Evolutionary conservation across 1,284 basidiomycete species (phyloP), one percentile per base, ranked within the genome.

Genomic region (Austroboletus novae-zelandiae): DNA sequence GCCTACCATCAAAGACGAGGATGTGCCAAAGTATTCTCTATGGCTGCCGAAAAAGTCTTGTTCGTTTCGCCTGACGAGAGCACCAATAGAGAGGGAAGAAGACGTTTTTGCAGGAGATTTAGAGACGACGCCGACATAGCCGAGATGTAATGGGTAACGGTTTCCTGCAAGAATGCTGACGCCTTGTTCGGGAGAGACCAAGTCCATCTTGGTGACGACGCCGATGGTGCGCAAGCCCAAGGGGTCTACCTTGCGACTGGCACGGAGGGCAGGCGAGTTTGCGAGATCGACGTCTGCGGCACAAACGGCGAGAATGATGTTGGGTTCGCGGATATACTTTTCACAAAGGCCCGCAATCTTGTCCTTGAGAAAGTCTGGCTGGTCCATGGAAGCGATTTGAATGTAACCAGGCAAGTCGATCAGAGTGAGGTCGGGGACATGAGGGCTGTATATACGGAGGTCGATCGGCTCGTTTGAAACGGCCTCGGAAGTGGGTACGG

Each of bases 121-220:
- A 66, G 92, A 86, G 4, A 99, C 91, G n/a, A 99, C 96, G 32
- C 96, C 96, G 36, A 99, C 88, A 61, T 99, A 99, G 9, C 97
- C 97, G 1, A 99, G 79, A 59, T 97, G 94, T 1, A 99, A 78
- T n/a, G 97, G 96, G 66, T 99, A 99, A 51, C 93, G 81, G 69
- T 97, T 95, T 10, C 94, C 94, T 20, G 83, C 76, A 5, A 99
- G 74, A 54, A 99, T 94, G 18, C 71, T 62, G 0, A 87, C 89
- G 5, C 95, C 97, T 50, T 86, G 79, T 51, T 91, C 86, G 1
- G 95, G 83, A 29, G 87, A 77, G 14, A 99, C 93, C 18, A 99
- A 77, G 66, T 99, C 96, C 94, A 99, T 97, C 80, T 99, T 99
- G 40, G 97, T 99, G 41, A 99, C 81, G 7, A 99, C 97, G 30